Evolutionary conservation across 2,329 filamentous ascomycete species (phyloP), one percentile per base, ranked within the genome.

Genomic region (Microascus cirrosus): DNA sequence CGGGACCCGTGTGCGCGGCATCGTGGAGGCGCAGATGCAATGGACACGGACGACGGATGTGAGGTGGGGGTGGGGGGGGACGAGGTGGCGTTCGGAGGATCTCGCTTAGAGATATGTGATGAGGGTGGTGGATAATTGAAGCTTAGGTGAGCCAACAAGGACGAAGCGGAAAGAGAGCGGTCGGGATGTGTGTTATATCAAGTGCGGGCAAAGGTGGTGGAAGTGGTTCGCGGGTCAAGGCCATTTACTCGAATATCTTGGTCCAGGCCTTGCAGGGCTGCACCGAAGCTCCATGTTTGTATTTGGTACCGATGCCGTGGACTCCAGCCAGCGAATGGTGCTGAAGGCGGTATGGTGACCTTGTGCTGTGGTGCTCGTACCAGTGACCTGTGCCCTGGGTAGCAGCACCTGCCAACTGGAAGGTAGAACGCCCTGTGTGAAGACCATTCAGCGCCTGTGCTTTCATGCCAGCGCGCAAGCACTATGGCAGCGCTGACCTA

Each of bases 1-100:
- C 60, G 61, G 68, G 59, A 72, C 73, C 60, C 56, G n/a, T 39
- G 42, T 48, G 20, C 35, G 54, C 42, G 54, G 25, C 54, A 55
- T 55, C 34, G 36, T 28, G 35, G 22, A 28, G 35, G 54, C 5
- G 32, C 25, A 22, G 25, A n/a, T 11, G 24, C 11, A 18, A 18
- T 24, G 8, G 18, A 15, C 18, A 28, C 28, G 20, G 32, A 34
- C 24, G 34, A 22, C 53, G 53, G 20, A 24, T 7, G 28, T 2
- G 32, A 36, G 18, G 53, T 35, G 18, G 34, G 34, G n/a, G 4
- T 13, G n/a, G 22, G 20, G 45, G 6, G 22, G 42, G 42, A 48
- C 20, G 45, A 50, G 45, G 20, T 22, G 45, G 7, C 18, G 36
- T 32, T 32, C 28, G 28, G 28, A 32, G 28, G 28, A 32, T 8